A percentile compares a stretch with the other conserved stretches of the same genome.
Evolutionary conservation across 106 monocot genomes (phyloP).

Genomic region (Acanthochlamys bracteata): DNA sequence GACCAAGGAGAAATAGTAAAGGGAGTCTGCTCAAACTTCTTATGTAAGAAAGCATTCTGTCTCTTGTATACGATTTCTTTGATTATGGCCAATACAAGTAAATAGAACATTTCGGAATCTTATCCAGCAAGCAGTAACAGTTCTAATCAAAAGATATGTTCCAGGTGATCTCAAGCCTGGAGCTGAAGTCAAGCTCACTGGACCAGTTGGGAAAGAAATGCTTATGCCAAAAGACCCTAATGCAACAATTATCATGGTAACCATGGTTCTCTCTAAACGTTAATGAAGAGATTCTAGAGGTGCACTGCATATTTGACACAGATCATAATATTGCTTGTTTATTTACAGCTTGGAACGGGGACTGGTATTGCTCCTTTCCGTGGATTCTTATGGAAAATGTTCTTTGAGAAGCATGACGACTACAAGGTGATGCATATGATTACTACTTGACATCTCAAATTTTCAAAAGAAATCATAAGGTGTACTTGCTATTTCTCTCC

Average conservation of each 20-base stretch:
- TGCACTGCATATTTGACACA: neutral
- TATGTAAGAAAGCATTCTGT: conserved; percentile 42
- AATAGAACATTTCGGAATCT: neutral
- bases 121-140: neutral
- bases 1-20: conserved; percentile 95
- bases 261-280: neutral
- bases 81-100: neutral
- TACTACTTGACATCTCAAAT: no score
- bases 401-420: conserved; percentile 93
- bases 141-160: neutral
- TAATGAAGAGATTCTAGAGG: no score
- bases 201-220: conserved; percentile 98
- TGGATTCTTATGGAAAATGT: conserved; percentile 95
- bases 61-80: neutral
- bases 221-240: conserved; percentile 97
- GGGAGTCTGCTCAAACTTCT: conserved; percentile 97
- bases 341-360: conserved; percentile 85
- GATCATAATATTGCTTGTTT: neutral
- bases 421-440: conserved; percentile 52
- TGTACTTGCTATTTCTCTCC: no score
- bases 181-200: conserved; percentile 73
- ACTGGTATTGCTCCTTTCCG: conserved; percentile 97
- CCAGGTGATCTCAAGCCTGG: conserved; percentile 95
- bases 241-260: conserved; percentile 90
- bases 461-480: no score